phyloP scores from a whole-genome alignment of 2,329 filamentous ascomycete genomes.

The Huntiella savannae region DNA sequence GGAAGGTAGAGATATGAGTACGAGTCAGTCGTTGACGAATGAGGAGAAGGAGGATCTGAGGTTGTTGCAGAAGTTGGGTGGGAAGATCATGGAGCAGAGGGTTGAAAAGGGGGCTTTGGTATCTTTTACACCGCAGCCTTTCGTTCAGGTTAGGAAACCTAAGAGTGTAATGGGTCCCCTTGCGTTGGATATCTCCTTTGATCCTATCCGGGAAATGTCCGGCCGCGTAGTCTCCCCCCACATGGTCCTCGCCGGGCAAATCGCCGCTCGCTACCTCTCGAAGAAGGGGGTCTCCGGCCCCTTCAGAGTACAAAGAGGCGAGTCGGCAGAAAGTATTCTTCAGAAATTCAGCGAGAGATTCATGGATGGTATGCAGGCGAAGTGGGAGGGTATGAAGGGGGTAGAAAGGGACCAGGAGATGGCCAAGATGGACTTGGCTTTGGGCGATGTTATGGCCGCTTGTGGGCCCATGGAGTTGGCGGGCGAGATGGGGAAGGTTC shows the following conservation, averaged over 20 bases:
- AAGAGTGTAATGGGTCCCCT: conserved; percentile 1
- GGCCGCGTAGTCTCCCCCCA: conserved; percentile 19
- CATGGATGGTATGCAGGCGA: conserved; percentile 9
- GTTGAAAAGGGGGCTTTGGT: conserved; percentile 14
- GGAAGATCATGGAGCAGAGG: conserved; percentile 24
- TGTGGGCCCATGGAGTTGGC: conserved; percentile 33
- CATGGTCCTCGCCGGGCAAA: conserved; percentile 44
- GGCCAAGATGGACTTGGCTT: conserved; percentile 15
- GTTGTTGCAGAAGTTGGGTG: conserved; percentile 28
- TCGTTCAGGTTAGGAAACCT: not conserved
- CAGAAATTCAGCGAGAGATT: not conserved
- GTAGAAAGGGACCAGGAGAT: conserved; percentile 10
- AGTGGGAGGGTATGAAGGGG: not conserved
- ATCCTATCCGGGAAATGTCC: conserved; percentile 10
- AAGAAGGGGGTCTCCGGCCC: conserved; percentile 38
- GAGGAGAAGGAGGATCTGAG: conserved; percentile 27
- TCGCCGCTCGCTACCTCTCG: conserved; percentile 41
- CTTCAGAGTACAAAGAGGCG: conserved; percentile 26
- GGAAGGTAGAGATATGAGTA: conserved; percentile 22
- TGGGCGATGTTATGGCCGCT: conserved; percentile 13
- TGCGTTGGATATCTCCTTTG: too few relatives aligned
- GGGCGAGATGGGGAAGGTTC: conserved; percentile 33
- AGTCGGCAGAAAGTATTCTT: conserved; percentile 22
- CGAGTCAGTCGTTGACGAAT: conserved; percentile 23
- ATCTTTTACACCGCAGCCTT: not conserved